Evolutionary conservation across 1,139 yeast species (phyloP).

Genomic region (Protomyces arabidopsidicola): DNA sequence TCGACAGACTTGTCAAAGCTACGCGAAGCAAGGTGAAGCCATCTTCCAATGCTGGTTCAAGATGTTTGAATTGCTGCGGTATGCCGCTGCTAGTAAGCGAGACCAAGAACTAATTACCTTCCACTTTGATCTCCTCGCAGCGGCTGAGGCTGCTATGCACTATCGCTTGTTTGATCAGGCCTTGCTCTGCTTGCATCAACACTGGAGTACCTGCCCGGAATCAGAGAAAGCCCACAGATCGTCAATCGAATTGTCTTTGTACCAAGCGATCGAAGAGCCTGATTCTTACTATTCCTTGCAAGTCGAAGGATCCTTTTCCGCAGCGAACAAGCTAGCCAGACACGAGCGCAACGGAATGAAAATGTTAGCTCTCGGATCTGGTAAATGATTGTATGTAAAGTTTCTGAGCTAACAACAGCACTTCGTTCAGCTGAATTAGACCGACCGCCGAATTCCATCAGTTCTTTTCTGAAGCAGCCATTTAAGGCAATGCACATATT

Average conservation of each 20-base stretch:
- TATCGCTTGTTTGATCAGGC: slow-evolving; percentile 30
- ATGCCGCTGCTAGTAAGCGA: background rate
- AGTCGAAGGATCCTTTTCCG: slow-evolving; percentile 50
- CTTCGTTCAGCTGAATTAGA: slow-evolving; percentile 1
- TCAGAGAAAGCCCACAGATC: slow-evolving; percentile 47
- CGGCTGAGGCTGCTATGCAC: slow-evolving; percentile 31
- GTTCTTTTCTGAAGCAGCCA: background rate
- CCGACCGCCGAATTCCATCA: background rate
- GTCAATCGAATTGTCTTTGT: slow-evolving; percentile 52
- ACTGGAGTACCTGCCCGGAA: slow-evolving; percentile 36
- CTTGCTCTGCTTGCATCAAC: slow-evolving; percentile 31
- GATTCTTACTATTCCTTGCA: slow-evolving; percentile 20
- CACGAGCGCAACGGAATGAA: slow-evolving; percentile 43
- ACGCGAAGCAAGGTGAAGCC: background rate
- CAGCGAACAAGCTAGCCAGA: slow-evolving; percentile 45
- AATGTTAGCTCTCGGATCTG: slow-evolving; percentile 53
- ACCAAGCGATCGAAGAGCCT: slow-evolving; percentile 11
- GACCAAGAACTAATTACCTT: slow-evolving; percentile 6
- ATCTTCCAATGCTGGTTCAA: background rate
- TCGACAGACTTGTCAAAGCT: slow-evolving; percentile 1
- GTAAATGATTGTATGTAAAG: slow-evolving; percentile 38
- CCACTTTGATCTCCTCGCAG: slow-evolving; percentile 13
- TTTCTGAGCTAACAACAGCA: slow-evolving; percentile 28
- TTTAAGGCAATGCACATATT: background rate
- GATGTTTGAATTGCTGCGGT: background rate